phyloP scores from a whole-genome alignment of 1,284 basidiomycete genomes.

The Thelephora terrestris region DNA sequence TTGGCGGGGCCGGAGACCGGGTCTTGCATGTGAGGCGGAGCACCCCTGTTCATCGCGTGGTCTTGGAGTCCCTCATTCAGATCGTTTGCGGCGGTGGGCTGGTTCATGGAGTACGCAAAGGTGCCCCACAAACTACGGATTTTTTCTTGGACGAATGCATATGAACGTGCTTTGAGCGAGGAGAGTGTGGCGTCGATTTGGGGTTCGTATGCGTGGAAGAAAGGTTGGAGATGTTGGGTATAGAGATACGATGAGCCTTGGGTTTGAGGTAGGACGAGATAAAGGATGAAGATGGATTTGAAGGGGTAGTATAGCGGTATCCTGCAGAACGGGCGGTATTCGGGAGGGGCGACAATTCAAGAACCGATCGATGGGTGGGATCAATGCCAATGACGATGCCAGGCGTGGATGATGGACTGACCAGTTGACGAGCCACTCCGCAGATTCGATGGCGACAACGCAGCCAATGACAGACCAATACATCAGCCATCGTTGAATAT shows the following conservation, averaged over 20 bases:
- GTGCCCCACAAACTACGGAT: slow-evolving; percentile 54
- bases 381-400: slow-evolving; percentile 2
- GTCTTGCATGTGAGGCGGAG: slow-evolving; percentile 39
- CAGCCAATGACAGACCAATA: slow-evolving; percentile 83
- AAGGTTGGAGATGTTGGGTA: slow-evolving; percentile 64
- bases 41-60: slow-evolving; percentile 21
- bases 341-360: neutral
- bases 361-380: slow-evolving; percentile 4
- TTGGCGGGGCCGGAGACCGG: slow-evolving; percentile 55
- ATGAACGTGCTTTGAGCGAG: slow-evolving; percentile 46
- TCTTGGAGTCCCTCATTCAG: slow-evolving; percentile 18
- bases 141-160: slow-evolving; percentile 55
- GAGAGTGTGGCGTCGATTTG: slow-evolving; percentile 74
- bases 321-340: slow-evolving; percentile 32
- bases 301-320: slow-evolving; percentile 81
- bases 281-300: slow-evolving; percentile 81
- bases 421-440: slow-evolving; percentile 81
- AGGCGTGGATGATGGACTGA: slow-evolving; percentile 23
- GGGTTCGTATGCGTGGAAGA: slow-evolving; percentile 66
- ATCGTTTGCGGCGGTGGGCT: slow-evolving; percentile 18
- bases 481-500: slow-evolving; percentile 82
- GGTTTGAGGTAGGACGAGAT: slow-evolving; percentile 85
- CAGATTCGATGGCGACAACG: slow-evolving; percentile 63
- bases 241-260: slow-evolving; percentile 78
- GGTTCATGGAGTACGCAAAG: slow-evolving; percentile 35